Evolutionary conservation across 805 yeast species (phyloP).

Genomic region (Wickerhamomyces subpelliculosus): DNA sequence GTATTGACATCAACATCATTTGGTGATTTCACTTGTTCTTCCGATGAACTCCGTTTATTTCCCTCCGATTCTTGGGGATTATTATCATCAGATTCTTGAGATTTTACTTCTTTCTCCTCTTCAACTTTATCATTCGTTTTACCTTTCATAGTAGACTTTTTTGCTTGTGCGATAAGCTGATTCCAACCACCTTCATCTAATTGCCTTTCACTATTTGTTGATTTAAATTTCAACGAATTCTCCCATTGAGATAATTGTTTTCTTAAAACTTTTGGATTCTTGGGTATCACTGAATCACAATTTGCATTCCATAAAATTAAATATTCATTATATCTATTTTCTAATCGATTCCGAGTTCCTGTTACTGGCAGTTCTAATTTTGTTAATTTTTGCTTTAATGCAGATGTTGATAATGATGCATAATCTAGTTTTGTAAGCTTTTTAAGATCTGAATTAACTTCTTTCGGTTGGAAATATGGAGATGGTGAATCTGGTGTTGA

Average conservation of each 20-base stretch:
- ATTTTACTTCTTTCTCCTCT: constrained; percentile 3
- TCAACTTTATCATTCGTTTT: neutral
- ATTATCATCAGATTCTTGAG: neutral
- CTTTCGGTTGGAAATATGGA: constrained; percentile 25
- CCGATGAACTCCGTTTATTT: neutral
- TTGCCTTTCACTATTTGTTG: constrained; percentile 5
- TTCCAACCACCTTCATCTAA: constrained; percentile 16
- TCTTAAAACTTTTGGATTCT: constrained; percentile 45
- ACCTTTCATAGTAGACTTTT: constrained; percentile 1
- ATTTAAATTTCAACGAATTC: constrained; percentile 17
- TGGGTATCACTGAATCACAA: constrained; percentile 64
- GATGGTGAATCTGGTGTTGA: constrained; percentile 9
- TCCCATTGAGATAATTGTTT: constrained; percentile 68
- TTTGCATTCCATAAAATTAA: constrained; percentile 76
- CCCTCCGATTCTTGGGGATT: neutral
- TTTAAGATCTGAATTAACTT: constrained; percentile 24
- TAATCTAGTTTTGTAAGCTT: constrained; percentile 62
- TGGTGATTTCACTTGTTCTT: neutral
- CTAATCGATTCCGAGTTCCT: constrained; percentile 62
- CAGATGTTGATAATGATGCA: constrained; percentile 47
- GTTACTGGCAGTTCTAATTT: constrained; percentile 47
- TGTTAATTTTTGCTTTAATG: constrained; percentile 53
- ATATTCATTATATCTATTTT: constrained; percentile 69
- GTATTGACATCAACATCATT: neutral
- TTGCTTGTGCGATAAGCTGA: constrained; percentile 12